phyloP scores from a whole-genome alignment of 192 early-diverging fungal species.

The Phycomyces nitens region DNA sequence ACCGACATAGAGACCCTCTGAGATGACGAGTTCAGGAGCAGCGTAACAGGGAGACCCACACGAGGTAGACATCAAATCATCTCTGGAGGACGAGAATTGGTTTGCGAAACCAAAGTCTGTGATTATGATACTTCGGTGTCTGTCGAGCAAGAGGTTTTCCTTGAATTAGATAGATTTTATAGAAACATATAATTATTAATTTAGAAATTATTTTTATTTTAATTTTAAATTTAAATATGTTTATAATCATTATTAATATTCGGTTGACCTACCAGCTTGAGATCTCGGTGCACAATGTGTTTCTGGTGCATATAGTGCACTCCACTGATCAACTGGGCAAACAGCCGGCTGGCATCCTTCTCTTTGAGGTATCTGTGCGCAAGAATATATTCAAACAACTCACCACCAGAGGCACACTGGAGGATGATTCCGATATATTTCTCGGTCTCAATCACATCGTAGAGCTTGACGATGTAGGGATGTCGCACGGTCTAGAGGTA shows the following conservation, averaged over 20 bases:
- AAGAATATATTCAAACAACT: constrained; percentile 97
- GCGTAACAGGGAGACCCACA: constrained; percentile 99
- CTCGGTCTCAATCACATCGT: constrained; percentile 95
- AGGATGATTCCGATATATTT: constrained; percentile 96
- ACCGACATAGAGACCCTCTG: constrained; percentile 93
- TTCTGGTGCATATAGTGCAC: constrained; percentile 92
- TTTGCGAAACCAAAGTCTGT: constrained; percentile 99
- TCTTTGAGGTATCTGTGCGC: constrained; percentile 92
- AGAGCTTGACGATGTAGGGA: constrained; percentile 86
- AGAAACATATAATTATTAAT: not conserved
- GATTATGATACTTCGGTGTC: constrained; percentile 88
- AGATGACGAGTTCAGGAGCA: constrained; percentile 97
- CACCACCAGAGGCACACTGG: constrained; percentile 95
- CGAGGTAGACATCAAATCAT: constrained; percentile 86
- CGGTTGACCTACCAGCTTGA: constrained; percentile 74
- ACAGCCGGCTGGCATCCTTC: constrained; percentile 83
- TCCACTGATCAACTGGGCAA: constrained; percentile 90
- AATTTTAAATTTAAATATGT: constrained; percentile 3
- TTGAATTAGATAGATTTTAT: not conserved
- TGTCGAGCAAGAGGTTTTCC: constrained; percentile 90
- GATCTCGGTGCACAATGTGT: constrained; percentile 93
- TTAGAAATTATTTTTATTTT: not conserved
- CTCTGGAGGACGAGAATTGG: constrained; percentile 67
- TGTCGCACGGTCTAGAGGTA: constrained; percentile 85
- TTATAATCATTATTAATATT: not conserved